Percentiles rank a stretch among this genome's conserved stretches.
Evolutionary conservation across 2,329 filamentous ascomycete species (phyloP).

Genomic region (Tolypocladium endophyticum): DNA sequence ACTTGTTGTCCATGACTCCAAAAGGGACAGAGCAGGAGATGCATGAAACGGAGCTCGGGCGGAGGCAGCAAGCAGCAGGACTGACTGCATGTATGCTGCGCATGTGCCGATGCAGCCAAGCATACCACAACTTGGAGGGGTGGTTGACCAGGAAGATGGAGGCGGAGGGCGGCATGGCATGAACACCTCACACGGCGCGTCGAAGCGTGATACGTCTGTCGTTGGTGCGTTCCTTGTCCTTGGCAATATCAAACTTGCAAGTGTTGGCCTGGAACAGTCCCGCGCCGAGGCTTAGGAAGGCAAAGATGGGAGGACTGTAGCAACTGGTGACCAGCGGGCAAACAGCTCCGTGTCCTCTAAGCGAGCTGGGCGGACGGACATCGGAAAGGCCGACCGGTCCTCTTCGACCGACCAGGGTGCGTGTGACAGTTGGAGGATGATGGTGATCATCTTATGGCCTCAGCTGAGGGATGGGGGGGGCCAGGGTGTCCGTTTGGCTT

Average conservation of each 20-base stretch:
- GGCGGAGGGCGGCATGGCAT: background rate
- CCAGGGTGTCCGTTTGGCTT: background rate
- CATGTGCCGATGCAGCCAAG: constrained; percentile 12
- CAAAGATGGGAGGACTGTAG: background rate
- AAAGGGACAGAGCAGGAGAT: background rate
- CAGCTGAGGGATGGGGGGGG: background rate
- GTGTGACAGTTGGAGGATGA: background rate
- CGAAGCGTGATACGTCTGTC: background rate
- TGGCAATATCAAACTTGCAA: background rate
- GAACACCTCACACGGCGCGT: background rate
- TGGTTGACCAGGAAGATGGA: background rate
- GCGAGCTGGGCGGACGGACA: background rate
- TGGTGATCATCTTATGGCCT: background rate
- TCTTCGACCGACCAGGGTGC: background rate
- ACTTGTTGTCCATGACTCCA: background rate
- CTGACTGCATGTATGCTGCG: constrained; percentile 24
- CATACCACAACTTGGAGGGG: background rate
- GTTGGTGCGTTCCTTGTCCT: background rate
- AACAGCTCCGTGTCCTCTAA: background rate
- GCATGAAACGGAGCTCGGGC: background rate
- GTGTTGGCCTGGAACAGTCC: background rate
- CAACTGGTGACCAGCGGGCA: background rate
- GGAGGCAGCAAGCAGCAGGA: background rate
- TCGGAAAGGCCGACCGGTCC: background rate
- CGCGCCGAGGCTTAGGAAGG: background rate